Evolutionary conservation across 2,329 filamentous ascomycete genomes (phyloP), one percentile per base, ranked within the genome.

Genomic region (Paracoccidioides lutzii): DNA sequence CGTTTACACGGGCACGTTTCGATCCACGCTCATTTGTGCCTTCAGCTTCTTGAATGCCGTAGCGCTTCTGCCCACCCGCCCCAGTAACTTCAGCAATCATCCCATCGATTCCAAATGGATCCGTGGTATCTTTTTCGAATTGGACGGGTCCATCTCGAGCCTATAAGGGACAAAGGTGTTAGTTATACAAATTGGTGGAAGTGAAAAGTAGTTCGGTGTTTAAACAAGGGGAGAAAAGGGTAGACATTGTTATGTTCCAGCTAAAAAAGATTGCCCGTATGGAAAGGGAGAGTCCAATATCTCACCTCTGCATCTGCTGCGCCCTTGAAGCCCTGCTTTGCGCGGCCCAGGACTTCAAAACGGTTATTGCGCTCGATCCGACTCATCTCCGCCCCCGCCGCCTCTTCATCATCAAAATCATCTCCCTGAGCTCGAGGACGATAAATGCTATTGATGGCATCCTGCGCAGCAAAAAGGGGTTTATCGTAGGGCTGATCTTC

Each of bases 401-500:
- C 85, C 41, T 85, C 89, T 52, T 89, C 88, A 15, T 88, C 85
- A 14, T 83, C 84, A 46, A 89, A 88, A 52, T 84, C 86, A 65
- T 85, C 81, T 56, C 85, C 83, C 45, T 79, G 77, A 30, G 86
- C 81, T 28, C 81, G 81, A 1, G 91, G 89, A 38, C 90, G 81
- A 72, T 98, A 98, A 62, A 98, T 97, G 69, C 85, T 91, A 73
- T 82, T 93, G 64, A 96, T 89, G 7, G 89, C 91, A 67, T 97
- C 91, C 68, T 96, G 90, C 12, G 93, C 91, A 0, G 90, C 90
- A 69, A 98, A 98, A 6, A 98, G 76, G 22, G 93, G 93, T 73
- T 97, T 97, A 71, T 97, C 93, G 74, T 97, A 98, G 0, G 85
- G 83, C 67, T 98, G 93, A 70, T 98, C 93, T 71, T 98, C 93